These are phyloP conservation scores for Grammothele lineata DNA, from an alignment of 768 basidiomycete species.

Conservation along the genomic window DNA sequence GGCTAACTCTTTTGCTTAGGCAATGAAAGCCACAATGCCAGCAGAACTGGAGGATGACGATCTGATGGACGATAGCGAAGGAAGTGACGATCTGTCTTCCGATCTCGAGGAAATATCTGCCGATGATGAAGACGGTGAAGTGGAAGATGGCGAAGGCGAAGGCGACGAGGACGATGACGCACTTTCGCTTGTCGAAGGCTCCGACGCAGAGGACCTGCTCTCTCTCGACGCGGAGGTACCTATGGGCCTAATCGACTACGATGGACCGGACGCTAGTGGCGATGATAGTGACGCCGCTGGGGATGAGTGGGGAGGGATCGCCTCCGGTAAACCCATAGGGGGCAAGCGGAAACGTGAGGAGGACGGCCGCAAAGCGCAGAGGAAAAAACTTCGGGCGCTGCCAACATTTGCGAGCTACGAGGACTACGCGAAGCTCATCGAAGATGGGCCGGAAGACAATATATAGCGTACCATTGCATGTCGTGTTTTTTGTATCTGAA, in stretches of 20 bases:
- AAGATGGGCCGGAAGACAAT: slow-evolving; percentile 69
- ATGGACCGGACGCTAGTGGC: slow-evolving; percentile 46
- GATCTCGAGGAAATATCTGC: slow-evolving; percentile 26
- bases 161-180: slow-evolving; percentile 40
- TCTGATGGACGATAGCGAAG: slow-evolving; percentile 29
- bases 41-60: slow-evolving; percentile 33
- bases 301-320: slow-evolving; percentile 58
- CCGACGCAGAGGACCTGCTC: slow-evolving; percentile 70
- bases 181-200: slow-evolving; percentile 57
- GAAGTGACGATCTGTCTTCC: slow-evolving; percentile 22
- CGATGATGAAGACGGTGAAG: slow-evolving; percentile 23
- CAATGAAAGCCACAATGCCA: slow-evolving; percentile 86
- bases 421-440: slow-evolving; percentile 82
- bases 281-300: slow-evolving; percentile 36
- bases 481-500: not conserved
- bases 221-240: slow-evolving; percentile 52
- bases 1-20: slow-evolving; percentile 39
- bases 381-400: slow-evolving; percentile 65
- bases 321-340: slow-evolving; percentile 23
- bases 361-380: slow-evolving; percentile 39
- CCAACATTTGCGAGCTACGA: slow-evolving; percentile 88
- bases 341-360: slow-evolving; percentile 42
- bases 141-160: slow-evolving; percentile 23
- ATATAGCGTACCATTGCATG: no score
- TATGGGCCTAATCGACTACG: slow-evolving; percentile 55